Percentiles rank a stretch among this genome's conserved stretches.
phyloP scores from a whole-genome alignment of 2,329 filamentous ascomycete genomes.

The Colletotrichum cordylinicola region DNA sequence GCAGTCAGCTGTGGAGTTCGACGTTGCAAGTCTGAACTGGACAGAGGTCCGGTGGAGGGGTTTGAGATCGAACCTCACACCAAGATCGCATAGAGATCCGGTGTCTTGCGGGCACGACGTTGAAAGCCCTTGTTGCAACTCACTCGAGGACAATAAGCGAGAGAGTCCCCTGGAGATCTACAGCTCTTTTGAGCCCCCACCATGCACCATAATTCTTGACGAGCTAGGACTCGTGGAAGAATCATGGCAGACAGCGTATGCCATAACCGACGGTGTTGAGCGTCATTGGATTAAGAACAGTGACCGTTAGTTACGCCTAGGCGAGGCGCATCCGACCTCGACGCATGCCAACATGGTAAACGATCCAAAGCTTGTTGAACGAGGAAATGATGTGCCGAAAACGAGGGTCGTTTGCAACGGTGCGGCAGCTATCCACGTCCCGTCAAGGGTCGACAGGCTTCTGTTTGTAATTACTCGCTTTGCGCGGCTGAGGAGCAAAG shows the following conservation, averaged over 20 bases:
- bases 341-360: not conserved
- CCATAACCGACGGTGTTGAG: not conserved
- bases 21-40: not conserved
- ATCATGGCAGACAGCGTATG: not conserved
- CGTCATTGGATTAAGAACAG: not conserved
- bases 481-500: not conserved
- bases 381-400: not conserved
- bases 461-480: not conserved
- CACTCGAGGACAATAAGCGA: not conserved
- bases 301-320: not conserved
- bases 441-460: not conserved
- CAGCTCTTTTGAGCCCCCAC: not conserved
- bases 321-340: not conserved
- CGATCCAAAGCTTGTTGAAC: not conserved
- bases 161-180: constrained; percentile 4
- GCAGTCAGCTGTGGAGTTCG: not conserved
- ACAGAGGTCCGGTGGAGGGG: not conserved
- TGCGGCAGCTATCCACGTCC: not conserved
- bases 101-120: not conserved
- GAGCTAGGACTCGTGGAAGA: not conserved
- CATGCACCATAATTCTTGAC: not conserved
- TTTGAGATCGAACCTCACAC: not conserved
- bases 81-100: not conserved
- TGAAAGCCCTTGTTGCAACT: not conserved
- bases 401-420: not conserved